Base-by-base conservation (phyloP, 495 filamentous ascomycete genomes). In the Cenococcum geophilum region DNA sequence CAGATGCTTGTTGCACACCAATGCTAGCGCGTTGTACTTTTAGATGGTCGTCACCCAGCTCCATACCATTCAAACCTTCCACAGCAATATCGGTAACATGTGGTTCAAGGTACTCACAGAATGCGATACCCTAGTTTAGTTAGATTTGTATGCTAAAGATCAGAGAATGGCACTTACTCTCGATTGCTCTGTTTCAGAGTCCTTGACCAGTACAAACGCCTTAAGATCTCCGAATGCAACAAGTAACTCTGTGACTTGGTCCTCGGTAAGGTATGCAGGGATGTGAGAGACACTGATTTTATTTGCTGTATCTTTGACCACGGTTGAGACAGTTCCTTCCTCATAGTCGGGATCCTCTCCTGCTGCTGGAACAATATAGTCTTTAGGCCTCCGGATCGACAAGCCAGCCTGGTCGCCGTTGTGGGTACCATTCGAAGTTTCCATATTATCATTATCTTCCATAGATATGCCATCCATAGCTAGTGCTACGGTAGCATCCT, bases 201-300 rank as follows among this genome's bases (percentile, higher is more conserved):
- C 93, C 72, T 95, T 96, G 58, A 92, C 92, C 37, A 97, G 73
- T 18, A 95, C 80, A 74, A 97, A 96, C 10, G 91, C 86, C 75
- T 96, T 97, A 25, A 97, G 82, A 68, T 91, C 88, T 59, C 93
- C 93, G 73, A 98, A 97, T 14, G 89, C 84, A 55, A 87, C 83
- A 20, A 97, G 76, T 16, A 98, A 82, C 77, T 97, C 93, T 42
- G 83, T 89, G 11, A 98, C 87, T 60, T 95, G 89, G 35, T 95
- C 90, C 62, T 97, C 93, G 8, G 80, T 86, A 37, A 99, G 85
- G 73, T 90, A 95, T 4, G 81, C 74, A 0, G 92, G 91, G 58
- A 99, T 86, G 71, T 95, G 92, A 5, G 89, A 83, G 51, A 99
- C 81, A 73, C 91, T 88, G 63, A 99, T 89, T 76, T 99, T 99